Percentiles rank a stretch among this genome's conserved stretches.
phyloP scores from a whole-genome alignment of 345 rosid species.

The Sonneratia alba region DNA sequence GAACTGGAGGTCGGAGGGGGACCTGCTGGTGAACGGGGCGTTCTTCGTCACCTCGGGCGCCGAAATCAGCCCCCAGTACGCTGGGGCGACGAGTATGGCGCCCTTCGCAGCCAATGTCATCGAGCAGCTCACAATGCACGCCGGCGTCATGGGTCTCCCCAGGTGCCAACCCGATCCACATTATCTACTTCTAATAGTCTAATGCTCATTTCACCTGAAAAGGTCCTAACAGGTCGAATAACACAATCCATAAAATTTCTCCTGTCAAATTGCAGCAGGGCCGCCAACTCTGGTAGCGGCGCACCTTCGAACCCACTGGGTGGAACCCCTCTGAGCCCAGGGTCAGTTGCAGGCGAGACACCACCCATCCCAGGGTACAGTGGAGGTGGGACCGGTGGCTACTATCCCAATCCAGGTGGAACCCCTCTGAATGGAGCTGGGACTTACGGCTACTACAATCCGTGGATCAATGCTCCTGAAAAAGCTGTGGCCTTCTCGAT shows the following conservation, averaged over 20 bases:
- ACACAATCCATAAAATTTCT: too few species aligned
- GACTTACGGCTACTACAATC: not conserved
- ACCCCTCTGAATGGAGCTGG: not conserved
- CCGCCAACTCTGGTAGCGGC: not conserved
- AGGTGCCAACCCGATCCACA: not conserved
- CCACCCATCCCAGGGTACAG: not conserved
- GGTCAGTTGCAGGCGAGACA: not conserved
- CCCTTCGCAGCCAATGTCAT: conserved; percentile 9
- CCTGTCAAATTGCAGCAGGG: too few species aligned
- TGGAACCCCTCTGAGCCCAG: not conserved
- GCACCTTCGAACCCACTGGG: not conserved
- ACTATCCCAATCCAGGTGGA: conserved; percentile 2
- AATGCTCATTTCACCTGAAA: too few species aligned
- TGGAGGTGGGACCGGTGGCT: not conserved
- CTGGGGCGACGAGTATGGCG: conserved; percentile 13
- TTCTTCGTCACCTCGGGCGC: conserved; percentile 10
- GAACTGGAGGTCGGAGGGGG: conserved; percentile 16
- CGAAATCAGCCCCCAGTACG: conserved; percentile 10
- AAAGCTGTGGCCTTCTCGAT: not conserved
- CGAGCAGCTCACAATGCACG: conserved; percentile 10
- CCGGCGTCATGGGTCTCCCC: conserved; percentile 2
- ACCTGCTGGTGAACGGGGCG: conserved; percentile 15
- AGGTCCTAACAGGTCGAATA: too few species aligned
- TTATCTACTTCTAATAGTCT: too few species aligned
- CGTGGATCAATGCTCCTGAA: not conserved